Evolutionary conservation across 345 rosid genomes (phyloP), one percentile per base, ranked within the genome.

Genomic region (Boechera retrofracta): DNA sequence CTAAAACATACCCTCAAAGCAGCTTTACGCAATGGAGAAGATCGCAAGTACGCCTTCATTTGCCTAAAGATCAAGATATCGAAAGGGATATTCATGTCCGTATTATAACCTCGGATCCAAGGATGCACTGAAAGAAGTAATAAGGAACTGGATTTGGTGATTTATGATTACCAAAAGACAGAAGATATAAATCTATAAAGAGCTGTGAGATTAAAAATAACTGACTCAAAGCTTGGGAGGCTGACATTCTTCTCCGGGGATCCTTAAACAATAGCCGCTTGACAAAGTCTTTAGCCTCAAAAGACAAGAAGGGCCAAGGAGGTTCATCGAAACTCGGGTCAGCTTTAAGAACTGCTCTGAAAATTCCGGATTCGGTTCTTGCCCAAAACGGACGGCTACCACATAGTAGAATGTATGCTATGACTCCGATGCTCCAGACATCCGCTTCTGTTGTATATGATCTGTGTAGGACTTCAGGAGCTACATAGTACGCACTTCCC

Each of bases 351-450:
- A 94, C 97, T 6, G 97, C 85, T 64, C 91, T 86, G 52, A 92
- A 94, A 62, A 94, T 85, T 57, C 97, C 98, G 2, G 98, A 90
- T 77, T 94, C 98, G 0, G 92, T 94, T 72, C 87, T 82, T 13
- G 98, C 97, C 98, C 98, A 94, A 75, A 94, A 94, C 49, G 98
- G 98, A 74, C 98, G 95, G 74, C 94, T 85, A 63, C 97, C 98
- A 39, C 97, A 81, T 72, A 94, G 74, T 21, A 94, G 92, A 80
- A 92, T 94, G 82, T 92, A 94, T 45, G 95, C 89, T 61, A 94
- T 89, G 48, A 94, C 98, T 12, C 98, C 98, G 7, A 90, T 67
- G 80, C 98, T 94, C 98, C 98, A 94, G 7, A 89, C 97, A 85
- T 94, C 98, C 7, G 98, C 98, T 83, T 92, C 98, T 31, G 95